These are phyloP conservation scores for Lactuca saligna DNA, from an alignment of 129 eudicot genomes.

Conservation along the genomic window DNA sequence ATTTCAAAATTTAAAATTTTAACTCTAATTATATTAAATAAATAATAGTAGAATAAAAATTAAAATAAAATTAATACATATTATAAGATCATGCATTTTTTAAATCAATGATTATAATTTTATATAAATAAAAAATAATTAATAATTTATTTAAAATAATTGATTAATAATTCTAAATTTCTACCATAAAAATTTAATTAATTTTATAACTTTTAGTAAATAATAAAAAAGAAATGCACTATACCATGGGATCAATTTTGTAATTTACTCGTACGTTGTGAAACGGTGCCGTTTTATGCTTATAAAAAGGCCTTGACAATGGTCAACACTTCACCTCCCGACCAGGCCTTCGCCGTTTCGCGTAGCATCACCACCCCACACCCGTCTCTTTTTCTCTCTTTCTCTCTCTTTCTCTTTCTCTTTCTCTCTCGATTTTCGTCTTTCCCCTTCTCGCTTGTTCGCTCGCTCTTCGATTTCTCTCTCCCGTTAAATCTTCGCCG, in stretches of 20 bases:
- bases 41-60: no score
- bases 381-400: constrained; percentile 8
- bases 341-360: constrained; percentile 38
- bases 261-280: background rate
- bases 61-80: no score
- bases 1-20: no score
- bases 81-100: no score
- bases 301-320: constrained; percentile 4
- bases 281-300: background rate
- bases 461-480: background rate
- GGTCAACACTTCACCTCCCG: constrained; percentile 30
- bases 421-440: constrained; percentile 8
- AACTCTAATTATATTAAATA: no score
- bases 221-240: no score
- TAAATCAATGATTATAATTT: no score
- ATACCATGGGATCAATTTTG: background rate
- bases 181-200: no score
- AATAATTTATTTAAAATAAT: no score
- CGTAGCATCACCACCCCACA: constrained; percentile 20
- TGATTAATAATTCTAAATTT: no score
- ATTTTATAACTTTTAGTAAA: no score
- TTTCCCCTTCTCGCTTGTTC: constrained; percentile 9
- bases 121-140: no score
- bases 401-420: constrained; percentile 4
- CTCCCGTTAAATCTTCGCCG: constrained; percentile 22